These are phyloP conservation scores for Andrographis paniculata DNA, from an alignment of 305 asterid genomes.

Conservation along the genomic window DNA sequence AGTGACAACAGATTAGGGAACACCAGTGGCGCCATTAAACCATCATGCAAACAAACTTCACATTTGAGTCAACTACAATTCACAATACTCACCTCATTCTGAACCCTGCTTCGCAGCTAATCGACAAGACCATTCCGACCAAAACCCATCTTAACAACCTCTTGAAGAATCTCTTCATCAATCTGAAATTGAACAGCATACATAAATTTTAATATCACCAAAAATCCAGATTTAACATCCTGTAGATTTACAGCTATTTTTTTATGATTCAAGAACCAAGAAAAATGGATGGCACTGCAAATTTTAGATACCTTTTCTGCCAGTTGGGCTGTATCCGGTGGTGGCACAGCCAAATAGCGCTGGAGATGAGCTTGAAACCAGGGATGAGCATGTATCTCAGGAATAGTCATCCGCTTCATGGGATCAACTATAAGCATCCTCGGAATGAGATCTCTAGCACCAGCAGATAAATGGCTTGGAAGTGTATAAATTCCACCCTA, in stretches of 20 bases:
- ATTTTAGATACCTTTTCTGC: conserved; percentile 67
- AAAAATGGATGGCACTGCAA: neutral
- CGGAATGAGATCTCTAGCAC: conserved; percentile 84
- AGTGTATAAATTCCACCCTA: conserved; percentile 86
- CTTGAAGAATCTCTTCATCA: conserved; percentile 90
- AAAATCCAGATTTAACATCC: neutral
- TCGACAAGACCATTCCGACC: conserved; percentile 60
- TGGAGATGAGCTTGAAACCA: conserved; percentile 92
- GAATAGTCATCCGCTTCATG: conserved; percentile 80
- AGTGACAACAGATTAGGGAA: conserved; percentile 18
- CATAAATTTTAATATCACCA: neutral
- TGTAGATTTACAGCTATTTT: neutral
- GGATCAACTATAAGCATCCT: conserved; percentile 92
- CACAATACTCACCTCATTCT: conserved; percentile 59
- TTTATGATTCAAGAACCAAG: neutral
- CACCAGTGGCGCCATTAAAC: too few species aligned
- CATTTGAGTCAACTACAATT: neutral
- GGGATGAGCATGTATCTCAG: conserved; percentile 75
- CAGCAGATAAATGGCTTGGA: conserved; percentile 79
- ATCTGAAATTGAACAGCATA: conserved; percentile 40
- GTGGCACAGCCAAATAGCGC: conserved; percentile 83
- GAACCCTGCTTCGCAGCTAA: conserved; percentile 73
- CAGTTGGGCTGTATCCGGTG: conserved; percentile 81
- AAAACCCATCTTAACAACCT: conserved; percentile 84
- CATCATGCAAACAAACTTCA: conserved; percentile 1